Base-by-base conservation (phyloP, 441 rosid species). In the Populus hybrid region DNA sequence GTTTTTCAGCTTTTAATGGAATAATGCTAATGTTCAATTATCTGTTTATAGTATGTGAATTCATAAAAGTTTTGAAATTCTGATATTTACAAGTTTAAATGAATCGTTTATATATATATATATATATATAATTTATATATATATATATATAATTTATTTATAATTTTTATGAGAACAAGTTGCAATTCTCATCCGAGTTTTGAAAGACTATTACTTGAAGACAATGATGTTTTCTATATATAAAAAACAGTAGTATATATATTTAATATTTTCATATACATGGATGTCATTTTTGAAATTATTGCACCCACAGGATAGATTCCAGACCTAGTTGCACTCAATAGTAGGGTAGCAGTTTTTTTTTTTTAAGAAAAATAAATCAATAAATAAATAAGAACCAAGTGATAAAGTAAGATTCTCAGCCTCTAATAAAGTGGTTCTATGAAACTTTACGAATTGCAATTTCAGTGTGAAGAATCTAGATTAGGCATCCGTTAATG, bases 351-450 rank as follows among this genome's bases (percentile, higher is more conserved):
- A 30, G 10, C 11, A 50, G 16, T 28, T 67, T 12, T 67, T 34
- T 32, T 34, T 34, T 5, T 34, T 6, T 0, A 34, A 34, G 0
- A 16, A 67, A 67, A 67, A 32, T 18, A 8, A 42, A 46, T 34
- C 8, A 21, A 34, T 68, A 69, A 36, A 69, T 10, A 69, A 36
- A 38, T 36, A 70, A 70, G 18, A 24, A 36, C 30, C 54, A 36
- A 35, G 12, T 73, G 12, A 10, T 18, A 82, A 69, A 69, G 73
- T 6, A 12, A 40, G 59, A 70, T 40, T 70, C 73, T 70, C 46
- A 70, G 10, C 24, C 46, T 24, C 65, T 28, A 1, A 5, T 28
- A 40, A 46, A 71, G 54, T 46, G 63, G 46, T 32, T 23, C 11
- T 50, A 46, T 23, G 34, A 70, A 40, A 72, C 40, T 70, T 42